These are phyloP conservation scores for Colletotrichum sp. DNA, from an alignment of 2,329 filamentous ascomycete species.

Conservation along the genomic window DNA sequence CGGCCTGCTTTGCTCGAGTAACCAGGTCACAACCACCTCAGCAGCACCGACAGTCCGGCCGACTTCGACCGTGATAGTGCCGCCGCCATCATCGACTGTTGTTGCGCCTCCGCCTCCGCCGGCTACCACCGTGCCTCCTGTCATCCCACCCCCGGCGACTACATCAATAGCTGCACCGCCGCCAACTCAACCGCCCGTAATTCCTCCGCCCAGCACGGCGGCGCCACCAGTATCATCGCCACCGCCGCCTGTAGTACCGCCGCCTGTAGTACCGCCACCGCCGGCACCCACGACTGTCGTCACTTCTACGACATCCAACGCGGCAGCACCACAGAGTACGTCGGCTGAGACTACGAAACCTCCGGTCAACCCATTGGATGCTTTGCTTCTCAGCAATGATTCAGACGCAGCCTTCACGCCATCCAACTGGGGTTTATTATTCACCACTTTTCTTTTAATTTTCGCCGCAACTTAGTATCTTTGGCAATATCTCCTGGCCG, in stretches of 20 bases:
- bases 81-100: neutral
- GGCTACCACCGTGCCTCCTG: neutral
- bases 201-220: neutral
- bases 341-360: neutral
- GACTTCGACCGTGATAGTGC: neutral
- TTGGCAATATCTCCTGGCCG: rapidly evolving
- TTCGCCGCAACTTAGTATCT: neutral
- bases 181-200: neutral
- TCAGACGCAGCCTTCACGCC: neutral
- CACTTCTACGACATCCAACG: neutral
- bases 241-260: no score
- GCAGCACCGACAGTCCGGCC: neutral
- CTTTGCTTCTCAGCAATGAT: constrained; percentile 7
- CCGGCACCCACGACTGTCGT: neutral
- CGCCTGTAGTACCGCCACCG: neutral
- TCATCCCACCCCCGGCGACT: neutral
- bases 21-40: neutral
- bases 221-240: neutral
- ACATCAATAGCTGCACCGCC: neutral
- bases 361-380: constrained; percentile 10
- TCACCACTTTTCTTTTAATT: neutral
- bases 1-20: constrained; percentile 35
- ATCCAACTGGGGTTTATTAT: neutral
- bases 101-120: neutral
- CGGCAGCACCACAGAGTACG: neutral